Evolutionary conservation across 805 yeast genomes (phyloP), one percentile per base, ranked within the genome.

Genomic region (Groenewaldozyma tartarivorans): DNA sequence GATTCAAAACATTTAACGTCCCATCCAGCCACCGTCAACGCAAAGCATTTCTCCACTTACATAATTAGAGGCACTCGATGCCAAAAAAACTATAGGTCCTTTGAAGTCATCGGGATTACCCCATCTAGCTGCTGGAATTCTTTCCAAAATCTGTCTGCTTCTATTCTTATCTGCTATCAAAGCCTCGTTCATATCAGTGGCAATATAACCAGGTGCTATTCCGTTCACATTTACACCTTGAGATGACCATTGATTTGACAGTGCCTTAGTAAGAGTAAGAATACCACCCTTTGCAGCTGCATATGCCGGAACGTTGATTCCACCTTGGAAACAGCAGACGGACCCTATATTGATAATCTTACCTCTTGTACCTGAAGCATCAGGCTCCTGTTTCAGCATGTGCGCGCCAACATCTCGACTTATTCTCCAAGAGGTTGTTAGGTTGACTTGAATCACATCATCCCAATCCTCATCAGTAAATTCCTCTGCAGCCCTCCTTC

Each of bases 91-190:
- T 42, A 80, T 71, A 24, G 83, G 69, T 32, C 94, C 92, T 33
- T 78, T 79, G 56, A 81, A 79, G 60, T 83, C 94, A 56, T 77
- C 71, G 45, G 90, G 88, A 54, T 77, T 82, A 35, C 92, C 87
- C 79, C 82, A 74, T 67, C 92, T 74, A 56, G 75, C 75, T 75
- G 77, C 71, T 53, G 92, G 92, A 41, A 78, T 67, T 61, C 75
- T 73, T 17, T 72, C 61, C 53, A 77, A 77, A 87, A 47, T 47
- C 4, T 38, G 20, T 13, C 24, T 33, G 20, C 53, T 44, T 20
- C 52, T 62, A 76, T 77, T 73, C 78, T 62, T 38, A 34, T 46
- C 63, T 7, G 53, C 53, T 50, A 70, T 50, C 45, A 68, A 40
- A 41, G 64, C 68, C 6, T 65, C 68, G 44, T 68, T 69, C 45